phyloP scores from a whole-genome alignment of 441 rosid species.

The Adansonia grandidieri region DNA sequence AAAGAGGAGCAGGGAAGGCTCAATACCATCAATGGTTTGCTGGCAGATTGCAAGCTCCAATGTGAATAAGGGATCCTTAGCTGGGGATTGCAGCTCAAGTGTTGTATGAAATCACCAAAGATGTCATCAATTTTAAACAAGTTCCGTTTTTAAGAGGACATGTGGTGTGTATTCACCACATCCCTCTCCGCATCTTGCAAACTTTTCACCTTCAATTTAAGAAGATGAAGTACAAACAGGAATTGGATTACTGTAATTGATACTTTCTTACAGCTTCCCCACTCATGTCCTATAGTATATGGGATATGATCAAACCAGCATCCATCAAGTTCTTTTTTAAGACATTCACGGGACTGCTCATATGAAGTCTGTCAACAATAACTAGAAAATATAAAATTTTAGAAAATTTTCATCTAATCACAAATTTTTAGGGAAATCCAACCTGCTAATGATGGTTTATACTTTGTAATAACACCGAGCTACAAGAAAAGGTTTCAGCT shows the following conservation, averaged over 20 bases:
- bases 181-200: not conserved
- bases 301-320: conserved; percentile 69
- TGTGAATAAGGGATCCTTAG: conserved; percentile 54
- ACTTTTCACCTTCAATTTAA: not conserved
- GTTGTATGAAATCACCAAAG: conserved; percentile 39
- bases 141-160: not conserved
- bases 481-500: not conserved
- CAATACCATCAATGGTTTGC: conserved; percentile 39
- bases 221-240: conserved; percentile 18
- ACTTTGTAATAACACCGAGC: not conserved
- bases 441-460: conserved; percentile 2
- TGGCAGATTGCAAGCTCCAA: conserved; percentile 49
- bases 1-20: not conserved
- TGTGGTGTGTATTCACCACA: not conserved
- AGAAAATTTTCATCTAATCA: conserved; percentile 38
- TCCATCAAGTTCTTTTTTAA: conserved; percentile 63
- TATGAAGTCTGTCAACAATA: conserved; percentile 62
- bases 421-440: not conserved
- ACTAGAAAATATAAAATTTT: conserved; percentile 72
- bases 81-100: conserved; percentile 49
- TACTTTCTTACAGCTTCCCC: conserved; percentile 63
- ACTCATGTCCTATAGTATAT: conserved; percentile 55
- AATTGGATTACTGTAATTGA: conserved; percentile 10
- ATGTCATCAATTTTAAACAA: not conserved
- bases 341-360: conserved; percentile 41